Conservation (phyloP, 73 alveolate species). For the Tetrahymena malaccensis region DNA sequence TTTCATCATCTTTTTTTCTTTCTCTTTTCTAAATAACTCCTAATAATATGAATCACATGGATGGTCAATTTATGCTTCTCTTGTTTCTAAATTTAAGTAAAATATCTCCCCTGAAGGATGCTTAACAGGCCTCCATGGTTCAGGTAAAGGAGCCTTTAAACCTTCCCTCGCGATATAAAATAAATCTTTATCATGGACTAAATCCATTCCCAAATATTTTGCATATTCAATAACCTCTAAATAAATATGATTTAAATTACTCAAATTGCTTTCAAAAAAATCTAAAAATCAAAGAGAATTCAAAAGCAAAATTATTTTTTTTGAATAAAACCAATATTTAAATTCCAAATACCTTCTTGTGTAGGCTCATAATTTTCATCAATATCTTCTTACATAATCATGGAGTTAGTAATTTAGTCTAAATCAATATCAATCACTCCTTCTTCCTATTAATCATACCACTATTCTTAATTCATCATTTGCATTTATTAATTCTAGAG, state of each 20-base stretch:
- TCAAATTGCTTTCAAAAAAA: background rate
- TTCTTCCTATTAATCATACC: background rate
- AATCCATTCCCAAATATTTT: constrained; percentile 73
- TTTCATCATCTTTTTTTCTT: background rate
- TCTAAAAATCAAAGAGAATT: background rate
- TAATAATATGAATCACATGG: background rate
- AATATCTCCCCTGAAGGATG: background rate
- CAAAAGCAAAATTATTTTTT: background rate
- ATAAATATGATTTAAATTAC: background rate
- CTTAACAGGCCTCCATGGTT: constrained; percentile 69
- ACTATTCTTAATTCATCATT: background rate
- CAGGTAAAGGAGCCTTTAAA: constrained; percentile 82
- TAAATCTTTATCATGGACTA: constrained; percentile 64
- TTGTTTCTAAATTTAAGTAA: background rate
- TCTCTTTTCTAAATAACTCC: background rate
- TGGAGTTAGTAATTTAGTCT: constrained; percentile 6
- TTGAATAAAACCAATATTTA: background rate
- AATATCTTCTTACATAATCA: constrained; percentile 36
- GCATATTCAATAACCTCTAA: constrained; percentile 76
- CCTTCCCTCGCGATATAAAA: constrained; percentile 86
- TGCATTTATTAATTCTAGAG: background rate
- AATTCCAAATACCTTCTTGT: background rate
- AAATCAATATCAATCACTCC: constrained; percentile 9
- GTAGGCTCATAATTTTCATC: constrained; percentile 50
- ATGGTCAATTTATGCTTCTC: background rate